Base-by-base conservation (phyloP, 75 land plant species). In the Chamaecyparis obtusa region DNA sequence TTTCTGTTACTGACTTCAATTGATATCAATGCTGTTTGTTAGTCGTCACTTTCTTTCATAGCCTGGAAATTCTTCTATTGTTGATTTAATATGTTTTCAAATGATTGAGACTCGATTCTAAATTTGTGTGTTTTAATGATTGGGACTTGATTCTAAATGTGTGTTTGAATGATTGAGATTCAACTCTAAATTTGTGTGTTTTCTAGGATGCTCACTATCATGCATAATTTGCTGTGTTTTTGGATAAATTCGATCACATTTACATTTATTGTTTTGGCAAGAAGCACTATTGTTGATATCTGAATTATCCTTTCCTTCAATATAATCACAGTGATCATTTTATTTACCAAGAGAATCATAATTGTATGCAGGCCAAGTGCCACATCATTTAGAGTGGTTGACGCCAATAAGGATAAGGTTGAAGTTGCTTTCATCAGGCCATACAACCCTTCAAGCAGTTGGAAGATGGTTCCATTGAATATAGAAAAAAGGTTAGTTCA, bases 361-460 rank as follows among this genome's bases (percentile, higher is more conserved):
- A 51, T 84, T 71, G 44, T 86, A 46, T 89, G 76, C 85, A 90
- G 91, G 30, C 78, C 89, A 32, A 67, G 67, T 30, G 91, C 87
- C 33, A 90, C 87, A 51, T 36, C 14, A 19, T 90, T 79, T 56
- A 36, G 84, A 27, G 87, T 90, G 48, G 87, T 88, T 17, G 55
- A 74, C 14, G 64, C 83, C 75, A 90, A 90, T 84, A 87, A 71
- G 49, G 85, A 90, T 83, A 90, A 81, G 64, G 87, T 90, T 60
- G 91, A 90, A 77, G 89, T 90, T 64, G 89, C 91, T 15, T 90
- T 90, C 64, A 37, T 88, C 39, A 87, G 91, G 46, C 64, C 84
- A 19, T 90, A 90, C 87, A 64, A 88, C 80, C 87, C 87, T 14
- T 78, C 74, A 46, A 77, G 77, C 83, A 86, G 44, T 35, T 64